These are phyloP conservation scores for Fagus crenata DNA, from an alignment of 306 rosid genomes.

Conservation along the genomic window DNA sequence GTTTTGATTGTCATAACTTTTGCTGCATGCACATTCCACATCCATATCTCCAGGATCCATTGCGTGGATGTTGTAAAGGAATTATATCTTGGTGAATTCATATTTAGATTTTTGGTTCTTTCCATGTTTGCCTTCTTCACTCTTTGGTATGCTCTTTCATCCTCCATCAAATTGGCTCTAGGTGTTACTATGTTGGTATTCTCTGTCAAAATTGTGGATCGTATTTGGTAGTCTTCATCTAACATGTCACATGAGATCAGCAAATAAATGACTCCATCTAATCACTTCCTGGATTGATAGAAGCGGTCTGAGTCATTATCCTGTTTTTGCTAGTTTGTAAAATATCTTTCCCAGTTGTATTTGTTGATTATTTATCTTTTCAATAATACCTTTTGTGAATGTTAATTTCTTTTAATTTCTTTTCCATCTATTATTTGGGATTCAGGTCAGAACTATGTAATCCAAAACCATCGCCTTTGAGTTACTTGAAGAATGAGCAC, in stretches of 20 bases:
- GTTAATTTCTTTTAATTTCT: constrained; percentile 4
- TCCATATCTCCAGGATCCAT: background rate
- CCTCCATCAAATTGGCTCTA: background rate
- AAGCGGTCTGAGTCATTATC: background rate
- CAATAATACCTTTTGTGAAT: constrained; percentile 1
- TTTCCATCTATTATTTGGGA: constrained; percentile 10
- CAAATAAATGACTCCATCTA: background rate
- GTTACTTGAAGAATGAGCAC: constrained; percentile 76
- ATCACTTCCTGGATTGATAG: background rate
- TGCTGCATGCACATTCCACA: background rate
- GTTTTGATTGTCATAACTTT: background rate
- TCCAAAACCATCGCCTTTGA: constrained; percentile 63
- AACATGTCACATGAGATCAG: background rate
- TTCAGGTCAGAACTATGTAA: constrained; percentile 75
- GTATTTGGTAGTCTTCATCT: background rate
- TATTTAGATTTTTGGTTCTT: background rate
- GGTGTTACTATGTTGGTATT: background rate
- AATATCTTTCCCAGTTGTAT: background rate
- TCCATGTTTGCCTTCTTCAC: background rate
- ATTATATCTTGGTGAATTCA: background rate
- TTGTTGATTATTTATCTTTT: constrained; percentile 6
- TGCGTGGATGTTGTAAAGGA: background rate
- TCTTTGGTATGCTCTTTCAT: background rate
- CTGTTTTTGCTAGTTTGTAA: background rate
- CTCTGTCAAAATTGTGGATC: background rate